Evolutionary conservation across 805 yeast genomes (phyloP).

Genomic region (Torulaspora microellipsoides): DNA sequence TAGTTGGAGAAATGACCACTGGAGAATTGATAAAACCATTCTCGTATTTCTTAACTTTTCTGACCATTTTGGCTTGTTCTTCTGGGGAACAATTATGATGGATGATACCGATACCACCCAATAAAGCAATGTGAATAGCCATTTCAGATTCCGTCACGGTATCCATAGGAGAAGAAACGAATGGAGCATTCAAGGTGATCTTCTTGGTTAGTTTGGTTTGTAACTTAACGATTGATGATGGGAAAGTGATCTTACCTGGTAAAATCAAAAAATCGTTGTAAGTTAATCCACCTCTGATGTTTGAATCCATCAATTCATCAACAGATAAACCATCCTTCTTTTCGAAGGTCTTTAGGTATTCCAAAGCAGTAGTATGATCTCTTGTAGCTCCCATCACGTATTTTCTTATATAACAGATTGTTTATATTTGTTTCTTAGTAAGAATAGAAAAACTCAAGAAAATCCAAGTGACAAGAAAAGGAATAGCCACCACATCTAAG

Average conservation of each 20-base stretch:
- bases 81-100: conserved; percentile 97
- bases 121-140: conserved; percentile 98
- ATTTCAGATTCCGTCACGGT: conserved; percentile 95
- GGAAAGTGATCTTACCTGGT: conserved; percentile 91
- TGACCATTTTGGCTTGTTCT: conserved; percentile 98
- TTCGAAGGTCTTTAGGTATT: conserved; percentile 58
- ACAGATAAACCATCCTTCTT: conserved; percentile 83
- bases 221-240: conserved; percentile 69
- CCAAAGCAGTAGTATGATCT: conserved; percentile 59
- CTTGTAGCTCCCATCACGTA: conserved; percentile 15
- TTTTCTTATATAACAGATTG: neutral
- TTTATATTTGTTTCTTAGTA: conserved; percentile 1
- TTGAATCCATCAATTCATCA: conserved; percentile 82
- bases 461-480: neutral
- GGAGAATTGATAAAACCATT: conserved; percentile 97
- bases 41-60: conserved; percentile 92
- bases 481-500: conserved; percentile 8
- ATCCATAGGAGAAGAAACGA: conserved; percentile 98
- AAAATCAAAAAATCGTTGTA: conserved; percentile 93
- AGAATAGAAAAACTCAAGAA: conserved; percentile 3
- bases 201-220: conserved; percentile 88
- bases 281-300: conserved; percentile 89
- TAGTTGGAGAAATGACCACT: conserved; percentile 70
- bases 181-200: conserved; percentile 87
- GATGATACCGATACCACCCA: conserved; percentile 98